Conservation (phyloP, 805 yeast species). For the Metschnikowia matae region DNA sequence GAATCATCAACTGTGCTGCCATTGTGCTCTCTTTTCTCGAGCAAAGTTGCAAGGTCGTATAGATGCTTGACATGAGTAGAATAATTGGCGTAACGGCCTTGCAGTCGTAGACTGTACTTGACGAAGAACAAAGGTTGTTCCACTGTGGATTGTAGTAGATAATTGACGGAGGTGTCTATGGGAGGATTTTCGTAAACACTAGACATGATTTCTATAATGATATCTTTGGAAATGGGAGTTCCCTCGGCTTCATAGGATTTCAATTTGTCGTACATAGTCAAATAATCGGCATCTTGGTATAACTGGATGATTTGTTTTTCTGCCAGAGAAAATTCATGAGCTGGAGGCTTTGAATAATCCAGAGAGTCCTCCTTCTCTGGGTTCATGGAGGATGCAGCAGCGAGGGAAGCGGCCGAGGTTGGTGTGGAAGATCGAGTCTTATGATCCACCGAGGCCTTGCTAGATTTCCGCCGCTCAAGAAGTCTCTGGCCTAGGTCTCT, state of each 20-base stretch:
- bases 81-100: constrained; percentile 5
- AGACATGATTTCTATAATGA: constrained; percentile 14
- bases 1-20: constrained; percentile 10
- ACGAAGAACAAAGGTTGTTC: constrained; percentile 14
- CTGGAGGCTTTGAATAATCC: background rate
- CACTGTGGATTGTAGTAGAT: constrained; percentile 11
- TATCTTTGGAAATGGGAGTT: constrained; percentile 6
- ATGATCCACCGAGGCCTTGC: background rate
- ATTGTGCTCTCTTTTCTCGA: constrained; percentile 10
- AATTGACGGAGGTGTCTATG: constrained; percentile 7
- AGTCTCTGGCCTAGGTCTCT: constrained; percentile 9
- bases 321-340: constrained; percentile 3
- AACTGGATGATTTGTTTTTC: constrained; percentile 15
- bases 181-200: constrained; percentile 14
- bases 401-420: background rate
- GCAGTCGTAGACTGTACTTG: constrained; percentile 10
- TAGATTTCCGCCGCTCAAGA: background rate
- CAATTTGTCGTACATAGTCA: constrained; percentile 10
- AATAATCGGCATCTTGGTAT: constrained; percentile 10
- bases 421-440: background rate
- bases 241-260: constrained; percentile 8
- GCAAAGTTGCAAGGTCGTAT: constrained; percentile 19
- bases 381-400: background rate
- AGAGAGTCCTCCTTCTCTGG: background rate
- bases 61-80: constrained; percentile 21